phyloP scores from a whole-genome alignment of 495 filamentous ascomycete species.

The Penicillium bovifimosum region DNA sequence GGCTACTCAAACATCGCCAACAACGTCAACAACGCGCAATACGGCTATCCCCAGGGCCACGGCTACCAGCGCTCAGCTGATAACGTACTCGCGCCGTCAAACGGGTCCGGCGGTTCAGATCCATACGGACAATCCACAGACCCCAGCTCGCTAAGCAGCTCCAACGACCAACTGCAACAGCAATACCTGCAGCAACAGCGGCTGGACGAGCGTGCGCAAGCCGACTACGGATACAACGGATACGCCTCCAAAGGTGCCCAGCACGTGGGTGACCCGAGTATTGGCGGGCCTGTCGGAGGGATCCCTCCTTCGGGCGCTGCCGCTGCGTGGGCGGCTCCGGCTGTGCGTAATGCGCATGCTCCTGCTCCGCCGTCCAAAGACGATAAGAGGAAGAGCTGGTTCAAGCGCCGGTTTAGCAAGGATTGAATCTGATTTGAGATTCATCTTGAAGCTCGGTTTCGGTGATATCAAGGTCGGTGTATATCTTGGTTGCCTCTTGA shows the following conservation, averaged over 20 bases:
- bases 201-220: conserved; percentile 43
- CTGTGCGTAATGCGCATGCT: too few species aligned
- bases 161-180: conserved; percentile 66
- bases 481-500: background rate
- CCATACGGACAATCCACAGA: conserved; percentile 77
- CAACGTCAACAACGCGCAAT: conserved; percentile 32
- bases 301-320: too few species aligned
- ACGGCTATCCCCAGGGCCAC: conserved; percentile 53
- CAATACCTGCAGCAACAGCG: conserved; percentile 38
- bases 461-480: background rate
- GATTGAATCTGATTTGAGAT: conserved; percentile 16
- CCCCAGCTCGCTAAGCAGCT: conserved; percentile 87
- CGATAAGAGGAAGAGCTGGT: conserved; percentile 86
- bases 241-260: conserved; percentile 24
- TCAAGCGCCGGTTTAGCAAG: conserved; percentile 76
- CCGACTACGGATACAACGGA: conserved; percentile 54
- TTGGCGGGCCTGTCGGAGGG: conserved; percentile 23
- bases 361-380: too few species aligned
- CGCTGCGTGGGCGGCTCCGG: too few species aligned
- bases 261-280: conserved; percentile 15
- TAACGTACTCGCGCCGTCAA: conserved; percentile 69
- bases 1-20: conserved; percentile 23
- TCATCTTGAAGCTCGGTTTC: background rate
- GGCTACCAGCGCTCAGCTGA: conserved; percentile 76
- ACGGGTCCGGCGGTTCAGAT: conserved; percentile 59